A percentile compares a stretch with the other conserved stretches of the same genome.
These are phyloP conservation scores for Lipomyces sp. DNA, from an alignment of 805 yeast species.

Conservation along the genomic window DNA sequence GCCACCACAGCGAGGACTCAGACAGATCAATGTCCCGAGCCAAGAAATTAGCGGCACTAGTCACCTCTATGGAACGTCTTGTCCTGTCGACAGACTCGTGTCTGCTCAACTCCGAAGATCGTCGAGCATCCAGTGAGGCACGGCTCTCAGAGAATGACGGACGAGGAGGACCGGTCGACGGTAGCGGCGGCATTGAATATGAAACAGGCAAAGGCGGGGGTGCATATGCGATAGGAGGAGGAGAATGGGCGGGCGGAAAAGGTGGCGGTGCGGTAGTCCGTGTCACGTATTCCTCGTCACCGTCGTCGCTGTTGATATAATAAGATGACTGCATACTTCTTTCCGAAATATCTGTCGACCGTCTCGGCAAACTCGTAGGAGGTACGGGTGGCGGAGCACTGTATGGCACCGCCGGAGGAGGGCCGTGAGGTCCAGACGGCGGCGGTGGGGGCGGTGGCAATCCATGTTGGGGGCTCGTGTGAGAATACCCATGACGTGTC, in stretches of 20 bases:
- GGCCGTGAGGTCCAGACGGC: slow-evolving; percentile 17
- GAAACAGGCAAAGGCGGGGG: slow-evolving; percentile 22
- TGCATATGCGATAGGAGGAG: slow-evolving; percentile 25
- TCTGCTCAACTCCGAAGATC: slow-evolving; percentile 5
- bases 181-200: slow-evolving; percentile 28
- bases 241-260: slow-evolving; percentile 18
- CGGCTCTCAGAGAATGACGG: neutral
- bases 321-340: neutral
- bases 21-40: slow-evolving; percentile 39
- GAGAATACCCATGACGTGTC: neutral
- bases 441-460: slow-evolving; percentile 21
- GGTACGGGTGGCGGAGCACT: slow-evolving; percentile 17
- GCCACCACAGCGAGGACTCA: slow-evolving; percentile 63
- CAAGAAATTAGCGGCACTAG: slow-evolving; percentile 19
- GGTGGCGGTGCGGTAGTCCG: slow-evolving; percentile 30
- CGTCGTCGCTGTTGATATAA: slow-evolving; percentile 62
- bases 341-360: slow-evolving; percentile 12
- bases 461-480: neutral
- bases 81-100: neutral
- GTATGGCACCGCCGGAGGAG: slow-evolving; percentile 24
- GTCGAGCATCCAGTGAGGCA: slow-evolving; percentile 27
- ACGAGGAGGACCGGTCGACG: slow-evolving; percentile 18
- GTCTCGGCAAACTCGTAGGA: slow-evolving; percentile 8
- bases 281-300: slow-evolving; percentile 54
- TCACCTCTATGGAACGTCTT: slow-evolving; percentile 9